phyloP scores from a whole-genome alignment of 352 stramenopile genomes.

The Blastocystis sp. region DNA sequence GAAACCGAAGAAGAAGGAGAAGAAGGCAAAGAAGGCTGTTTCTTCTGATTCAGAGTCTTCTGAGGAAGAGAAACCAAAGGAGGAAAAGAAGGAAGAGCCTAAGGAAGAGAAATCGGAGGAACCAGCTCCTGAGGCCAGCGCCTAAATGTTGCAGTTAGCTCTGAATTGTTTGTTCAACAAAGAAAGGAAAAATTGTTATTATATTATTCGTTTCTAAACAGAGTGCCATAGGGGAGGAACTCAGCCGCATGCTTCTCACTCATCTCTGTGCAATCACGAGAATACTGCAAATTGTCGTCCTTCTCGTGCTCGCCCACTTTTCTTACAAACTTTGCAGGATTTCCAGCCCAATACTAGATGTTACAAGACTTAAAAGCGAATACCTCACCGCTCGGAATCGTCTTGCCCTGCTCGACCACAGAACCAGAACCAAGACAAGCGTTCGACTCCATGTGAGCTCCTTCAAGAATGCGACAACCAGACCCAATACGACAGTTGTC shows the following conservation, averaged over 20 bases:
- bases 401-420: conserved; percentile 78
- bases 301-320: conserved; percentile 59
- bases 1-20: conserved; percentile 5
- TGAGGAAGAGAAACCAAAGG: background rate
- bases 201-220: conserved; percentile 55
- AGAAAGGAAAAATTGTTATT: conserved; percentile 20
- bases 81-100: background rate
- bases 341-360: conserved; percentile 57
- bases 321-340: conserved; percentile 55
- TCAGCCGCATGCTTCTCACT: conserved; percentile 55
- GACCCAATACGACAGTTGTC: conserved; percentile 90
- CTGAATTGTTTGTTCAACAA: background rate
- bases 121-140: background rate
- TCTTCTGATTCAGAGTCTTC: background rate
- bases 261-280: conserved; percentile 55
- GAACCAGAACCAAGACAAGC: conserved; percentile 85
- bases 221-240: conserved; percentile 57
- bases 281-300: conserved; percentile 52
- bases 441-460: conserved; percentile 82
- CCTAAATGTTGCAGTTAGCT: background rate
- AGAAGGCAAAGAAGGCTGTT: conserved; percentile 19
- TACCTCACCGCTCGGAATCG: conserved; percentile 80
- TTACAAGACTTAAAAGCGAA: background rate
- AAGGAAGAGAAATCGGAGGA: background rate
- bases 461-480: conserved; percentile 84